Evolutionary conservation across 768 basidiomycete genomes (phyloP), one percentile per base, ranked within the genome.

Genomic region (Amylocystis lapponica): DNA sequence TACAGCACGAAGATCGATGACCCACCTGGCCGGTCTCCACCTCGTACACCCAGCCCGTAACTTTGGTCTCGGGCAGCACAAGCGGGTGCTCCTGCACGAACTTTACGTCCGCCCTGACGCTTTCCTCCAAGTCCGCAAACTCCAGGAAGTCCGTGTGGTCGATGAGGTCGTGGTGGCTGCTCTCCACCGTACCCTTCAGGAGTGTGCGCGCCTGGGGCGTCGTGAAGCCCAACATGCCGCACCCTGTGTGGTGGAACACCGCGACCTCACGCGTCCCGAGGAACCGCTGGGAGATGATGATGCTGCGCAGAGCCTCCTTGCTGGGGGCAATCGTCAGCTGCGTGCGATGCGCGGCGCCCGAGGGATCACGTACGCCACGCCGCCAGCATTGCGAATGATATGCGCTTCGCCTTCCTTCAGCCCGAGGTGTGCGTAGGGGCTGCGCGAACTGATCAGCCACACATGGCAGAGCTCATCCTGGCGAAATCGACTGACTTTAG

Each of bases 311-410:
- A 1, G 82, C 77, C 21, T 86, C 85, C 48, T 72, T 70, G 29
- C 82, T 82, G 48, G 31, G n/a, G 25, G 17, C 3, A 16, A 20
- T 36, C n/a, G 30, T 33, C 13, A 36, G 19, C 29, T 13, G 8
- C 12, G 29, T 26, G 30, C 11, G 27, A 4, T 10, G 29, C 12
- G 17, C 27, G n/a, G 38, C 7, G 20, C 10, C 20, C 17, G 30
- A 7, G 33, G 4, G 30, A 12, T 8, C 2, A 70, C 78, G 23
- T 60, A 81, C 81, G 74, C 79, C 47, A 65, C 57, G 19, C 81
- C 80, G 22, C 83, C 83, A n/a, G 80, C 83, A 58, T 86, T 87
- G 17, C 84, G 72, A 48, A 86, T 83, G 39, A 86, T 67, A 61
- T 84, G 82, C 3, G 82, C 79, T 37, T 83, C 81, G 34, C 84